Base-by-base conservation (phyloP, 108 stramenopile genomes). In the Pseudonitzschia multiseries region DNA sequence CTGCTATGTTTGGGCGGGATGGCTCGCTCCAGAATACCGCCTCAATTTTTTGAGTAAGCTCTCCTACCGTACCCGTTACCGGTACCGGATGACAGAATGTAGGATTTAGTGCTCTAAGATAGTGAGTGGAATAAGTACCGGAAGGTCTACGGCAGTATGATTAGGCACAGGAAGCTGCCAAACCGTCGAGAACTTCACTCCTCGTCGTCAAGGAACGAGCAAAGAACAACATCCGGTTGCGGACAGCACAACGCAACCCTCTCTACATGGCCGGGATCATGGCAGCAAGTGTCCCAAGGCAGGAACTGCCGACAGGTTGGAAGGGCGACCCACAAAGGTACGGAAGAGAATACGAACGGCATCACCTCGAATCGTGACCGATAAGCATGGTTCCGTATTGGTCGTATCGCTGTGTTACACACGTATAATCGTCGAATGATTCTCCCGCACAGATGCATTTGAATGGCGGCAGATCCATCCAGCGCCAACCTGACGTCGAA, bases 271-370 rank as follows among this genome's bases (percentile, higher is more conserved):
- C 27, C 28, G 54, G 54, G n/a, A 52, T 36, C 28, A 70, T 70
- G 70, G 70, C 70, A 0, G 56, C 70, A 50, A 68, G 28, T 68
- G 68, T 28, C 68, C 68, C 68, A 70, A 48, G 48, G 70, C 70
- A 48, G 51, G 54, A 70, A 18, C 33, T 70, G 33, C 40, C 54
- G 57, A n/a, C 51, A 33, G 51, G 40, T 26, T 70, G 70, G 70
- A 51, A n/a, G 33, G 29, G 31, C 22, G 40, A 52, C 22, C 31
- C 27, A 41, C 44, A 68, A 31, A 70, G 53, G 70, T 70, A 70
- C 40, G 70, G 28, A 15, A 18, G 22, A 61, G 32, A 33, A 4
- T 51, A 3, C 20, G n/a, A 51, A 51, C 10, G 3, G 10, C 10
- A 51, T 8, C 50, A n/a, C 3, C 50, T 51, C 36, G 6, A 36